Percentiles rank a stretch among this genome's conserved stretches.
Conservation (phyloP, 2,329 filamentous ascomycete species). For the Scopulariopsis brevicaulis region DNA sequence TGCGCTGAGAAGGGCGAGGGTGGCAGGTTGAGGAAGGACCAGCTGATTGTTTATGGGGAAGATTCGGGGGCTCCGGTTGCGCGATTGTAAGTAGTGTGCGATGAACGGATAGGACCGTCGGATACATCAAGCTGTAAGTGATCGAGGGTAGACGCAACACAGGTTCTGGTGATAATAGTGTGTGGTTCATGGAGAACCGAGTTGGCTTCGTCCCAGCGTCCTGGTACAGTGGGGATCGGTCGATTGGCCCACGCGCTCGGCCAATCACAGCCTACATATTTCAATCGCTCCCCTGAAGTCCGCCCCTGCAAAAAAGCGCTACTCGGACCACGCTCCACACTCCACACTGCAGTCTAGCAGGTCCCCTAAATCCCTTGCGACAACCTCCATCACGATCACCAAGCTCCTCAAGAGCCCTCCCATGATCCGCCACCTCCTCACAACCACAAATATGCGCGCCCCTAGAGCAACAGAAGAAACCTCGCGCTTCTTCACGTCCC, state of each 20-base stretch:
- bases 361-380: background rate
- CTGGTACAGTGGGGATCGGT: background rate
- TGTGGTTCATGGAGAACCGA: background rate
- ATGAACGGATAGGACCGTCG: background rate
- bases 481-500: constrained; percentile 11
- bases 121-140: background rate
- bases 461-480: background rate
- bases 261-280: background rate
- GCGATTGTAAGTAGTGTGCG: background rate
- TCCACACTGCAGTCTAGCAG: no score
- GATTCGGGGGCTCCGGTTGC: background rate
- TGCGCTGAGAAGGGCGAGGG: background rate
- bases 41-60: constrained; percentile 7
- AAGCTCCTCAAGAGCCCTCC: background rate
- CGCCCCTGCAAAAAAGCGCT: no score
- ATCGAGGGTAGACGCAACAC: background rate
- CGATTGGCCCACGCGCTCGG: background rate
- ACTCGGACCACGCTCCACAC: no score
- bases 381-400: background rate
- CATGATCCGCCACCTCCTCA: background rate
- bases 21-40: constrained; percentile 5
- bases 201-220: background rate
- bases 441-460: background rate
- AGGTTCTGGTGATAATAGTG: no score
- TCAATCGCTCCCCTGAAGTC: background rate